phyloP scores from a whole-genome alignment of 2,329 filamentous ascomycete genomes.

The Elsinoe perseae region DNA sequence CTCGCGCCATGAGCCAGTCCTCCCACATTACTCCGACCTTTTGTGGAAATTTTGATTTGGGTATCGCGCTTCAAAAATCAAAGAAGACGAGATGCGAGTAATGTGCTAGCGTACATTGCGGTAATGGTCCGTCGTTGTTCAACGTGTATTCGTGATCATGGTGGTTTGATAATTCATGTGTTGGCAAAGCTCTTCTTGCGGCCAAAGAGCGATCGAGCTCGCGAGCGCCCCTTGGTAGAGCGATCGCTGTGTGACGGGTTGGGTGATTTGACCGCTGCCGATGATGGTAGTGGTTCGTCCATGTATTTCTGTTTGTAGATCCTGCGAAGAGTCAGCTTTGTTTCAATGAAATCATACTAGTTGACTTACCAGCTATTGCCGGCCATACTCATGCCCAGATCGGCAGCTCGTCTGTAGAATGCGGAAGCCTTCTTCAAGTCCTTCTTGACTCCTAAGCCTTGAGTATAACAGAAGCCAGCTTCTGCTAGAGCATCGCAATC shows the following conservation, averaged over 20 bases:
- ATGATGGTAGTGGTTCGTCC: slow-evolving; percentile 43
- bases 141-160: slow-evolving; percentile 1
- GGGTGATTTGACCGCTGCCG: slow-evolving; percentile 6
- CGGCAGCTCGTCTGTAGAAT: slow-evolving; percentile 83
- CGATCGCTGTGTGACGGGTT: slow-evolving; percentile 10
- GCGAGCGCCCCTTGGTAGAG: not conserved
- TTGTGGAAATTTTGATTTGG: not conserved
- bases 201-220: slow-evolving; percentile 18
- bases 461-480: slow-evolving; percentile 90
- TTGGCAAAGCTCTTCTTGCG: slow-evolving; percentile 17
- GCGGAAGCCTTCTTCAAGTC: slow-evolving; percentile 88
- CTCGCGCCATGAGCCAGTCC: not conserved
- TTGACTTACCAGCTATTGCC: slow-evolving; percentile 87
- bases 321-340: slow-evolving; percentile 45
- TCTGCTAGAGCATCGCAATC: slow-evolving; percentile 91
- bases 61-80: not conserved
- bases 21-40: not conserved
- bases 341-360: not conserved
- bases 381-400: slow-evolving; percentile 93
- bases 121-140: not conserved
- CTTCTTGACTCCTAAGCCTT: slow-evolving; percentile 91
- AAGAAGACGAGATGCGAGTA: not conserved
- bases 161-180: not conserved
- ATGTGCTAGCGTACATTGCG: not conserved
- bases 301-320: slow-evolving; percentile 94